Percentiles rank a stretch among this genome's conserved stretches.
phyloP scores from a whole-genome alignment of 306 rosid genomes.

The Dryas drummondii region DNA sequence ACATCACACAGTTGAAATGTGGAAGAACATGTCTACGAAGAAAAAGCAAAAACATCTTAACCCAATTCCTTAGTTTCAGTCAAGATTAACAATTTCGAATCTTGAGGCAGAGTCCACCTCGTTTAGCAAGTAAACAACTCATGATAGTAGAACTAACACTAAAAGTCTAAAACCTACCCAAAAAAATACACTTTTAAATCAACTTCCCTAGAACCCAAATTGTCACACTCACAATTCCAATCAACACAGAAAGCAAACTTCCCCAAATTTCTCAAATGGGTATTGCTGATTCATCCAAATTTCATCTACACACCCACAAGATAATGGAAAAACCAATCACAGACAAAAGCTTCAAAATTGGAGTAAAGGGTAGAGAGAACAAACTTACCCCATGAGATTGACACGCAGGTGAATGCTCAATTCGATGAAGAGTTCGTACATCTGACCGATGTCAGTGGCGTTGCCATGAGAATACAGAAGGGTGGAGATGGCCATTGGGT shows the following conservation, averaged over 20 bases:
- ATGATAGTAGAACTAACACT: background rate
- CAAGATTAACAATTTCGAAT: background rate
- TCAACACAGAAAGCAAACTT: background rate
- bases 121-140: background rate
- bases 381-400: constrained; percentile 66
- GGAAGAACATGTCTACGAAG: background rate
- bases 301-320: background rate
- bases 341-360: background rate
- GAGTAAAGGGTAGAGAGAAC: constrained; percentile 21
- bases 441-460: constrained; percentile 85
- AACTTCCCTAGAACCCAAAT: background rate
- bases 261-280: constrained; percentile 7
- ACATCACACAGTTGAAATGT: background rate
- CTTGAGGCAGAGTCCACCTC: background rate
- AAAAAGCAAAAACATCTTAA: background rate
- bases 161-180: background rate
- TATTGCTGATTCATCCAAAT: background rate
- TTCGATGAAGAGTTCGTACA: constrained; percentile 83
- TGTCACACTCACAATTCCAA: background rate
- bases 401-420: constrained; percentile 72
- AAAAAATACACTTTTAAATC: background rate
- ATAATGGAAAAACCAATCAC: background rate
- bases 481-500: constrained; percentile 75
- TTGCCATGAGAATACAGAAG: constrained; percentile 84
- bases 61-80: constrained; percentile 1